Evolutionary conservation across 202 grass and related monocot species (phyloP).

Genomic region (Cymbopogon flexuosus): DNA sequence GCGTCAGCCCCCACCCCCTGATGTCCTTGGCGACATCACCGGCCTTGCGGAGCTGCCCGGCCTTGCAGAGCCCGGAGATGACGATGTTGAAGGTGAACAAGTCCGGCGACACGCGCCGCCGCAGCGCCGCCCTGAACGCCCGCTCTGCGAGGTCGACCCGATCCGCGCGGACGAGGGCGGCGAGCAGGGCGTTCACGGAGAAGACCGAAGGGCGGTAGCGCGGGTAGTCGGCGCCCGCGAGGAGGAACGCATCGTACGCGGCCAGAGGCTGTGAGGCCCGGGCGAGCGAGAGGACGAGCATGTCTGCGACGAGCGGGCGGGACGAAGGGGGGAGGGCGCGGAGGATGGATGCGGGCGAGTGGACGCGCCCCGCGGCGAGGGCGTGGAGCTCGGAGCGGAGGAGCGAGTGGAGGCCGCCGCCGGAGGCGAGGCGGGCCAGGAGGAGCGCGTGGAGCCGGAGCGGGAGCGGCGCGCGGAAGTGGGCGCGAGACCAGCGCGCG

Average conservation of each 20-base stretch:
- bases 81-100: conserved; percentile 68
- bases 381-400: conserved; percentile 57
- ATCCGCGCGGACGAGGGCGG: conserved; percentile 43
- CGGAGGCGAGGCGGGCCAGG: conserved; percentile 40
- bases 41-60: conserved; percentile 58
- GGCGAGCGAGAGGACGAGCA: conserved; percentile 49
- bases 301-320: conserved; percentile 50
- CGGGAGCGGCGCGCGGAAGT: conserved; percentile 50
- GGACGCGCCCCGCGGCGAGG: conserved; percentile 39
- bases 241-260: conserved; percentile 59
- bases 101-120: conserved; percentile 55
- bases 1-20: conserved; percentile 58
- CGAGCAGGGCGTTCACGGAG: conserved; percentile 63
- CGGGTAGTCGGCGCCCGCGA: conserved; percentile 35
- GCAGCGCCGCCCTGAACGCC: conserved; percentile 51
- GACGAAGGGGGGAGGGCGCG: conserved; percentile 32
- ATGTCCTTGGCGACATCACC: conserved; percentile 68
- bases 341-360: conserved; percentile 23
- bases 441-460: conserved; percentile 46
- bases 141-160: conserved; percentile 46
- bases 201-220: conserved; percentile 54
- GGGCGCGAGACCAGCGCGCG: conserved; percentile 35
- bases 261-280: conserved; percentile 32
- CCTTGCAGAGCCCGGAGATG: conserved; percentile 71
- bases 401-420: conserved; percentile 29